Conservation (phyloP, 1,284 basidiomycete species). For the Microstroma glucosiphilum region DNA sequence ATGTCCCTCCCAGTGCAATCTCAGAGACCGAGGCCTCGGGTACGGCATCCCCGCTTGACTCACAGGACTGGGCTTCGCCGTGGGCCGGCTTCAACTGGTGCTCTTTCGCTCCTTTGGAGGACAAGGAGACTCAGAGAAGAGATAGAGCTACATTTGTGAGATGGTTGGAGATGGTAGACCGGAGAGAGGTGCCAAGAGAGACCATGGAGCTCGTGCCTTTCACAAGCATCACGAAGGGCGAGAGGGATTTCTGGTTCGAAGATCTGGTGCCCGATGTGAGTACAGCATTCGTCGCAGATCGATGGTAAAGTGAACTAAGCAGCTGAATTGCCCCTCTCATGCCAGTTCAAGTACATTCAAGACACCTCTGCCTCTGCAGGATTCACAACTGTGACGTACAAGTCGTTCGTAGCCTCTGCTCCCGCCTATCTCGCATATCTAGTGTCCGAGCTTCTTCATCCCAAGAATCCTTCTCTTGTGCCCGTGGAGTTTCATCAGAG, state of each 20-base stretch:
- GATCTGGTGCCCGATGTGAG: constrained; percentile 20
- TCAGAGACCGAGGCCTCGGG: constrained; percentile 60
- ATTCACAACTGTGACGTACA: constrained; percentile 20
- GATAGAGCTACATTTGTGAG: not conserved
- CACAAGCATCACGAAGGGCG: constrained; percentile 12
- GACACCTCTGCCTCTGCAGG: no score
- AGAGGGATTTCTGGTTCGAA: constrained; percentile 23
- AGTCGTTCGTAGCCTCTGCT: constrained; percentile 29
- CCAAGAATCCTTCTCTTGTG: not conserved
- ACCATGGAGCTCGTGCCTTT: constrained; percentile 9
- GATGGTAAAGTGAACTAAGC: no score
- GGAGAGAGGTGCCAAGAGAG: not conserved
- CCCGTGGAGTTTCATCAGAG: constrained; percentile 6
- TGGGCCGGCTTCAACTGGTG: constrained; percentile 71
- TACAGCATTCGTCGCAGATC: no score
- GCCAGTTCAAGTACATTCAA: no score
- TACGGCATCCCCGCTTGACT: constrained; percentile 55
- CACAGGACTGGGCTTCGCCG: constrained; percentile 62
- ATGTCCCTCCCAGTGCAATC: not conserved
- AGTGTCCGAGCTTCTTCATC: not conserved
- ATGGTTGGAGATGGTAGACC: not conserved
- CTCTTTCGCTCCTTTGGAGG: constrained; percentile 52
- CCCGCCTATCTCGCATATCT: constrained; percentile 24
- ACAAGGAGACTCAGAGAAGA: constrained; percentile 45
- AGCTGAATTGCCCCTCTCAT: no score